Base-by-base conservation (phyloP, 305 asterid genomes). In the Solanum aculeatissimum region DNA sequence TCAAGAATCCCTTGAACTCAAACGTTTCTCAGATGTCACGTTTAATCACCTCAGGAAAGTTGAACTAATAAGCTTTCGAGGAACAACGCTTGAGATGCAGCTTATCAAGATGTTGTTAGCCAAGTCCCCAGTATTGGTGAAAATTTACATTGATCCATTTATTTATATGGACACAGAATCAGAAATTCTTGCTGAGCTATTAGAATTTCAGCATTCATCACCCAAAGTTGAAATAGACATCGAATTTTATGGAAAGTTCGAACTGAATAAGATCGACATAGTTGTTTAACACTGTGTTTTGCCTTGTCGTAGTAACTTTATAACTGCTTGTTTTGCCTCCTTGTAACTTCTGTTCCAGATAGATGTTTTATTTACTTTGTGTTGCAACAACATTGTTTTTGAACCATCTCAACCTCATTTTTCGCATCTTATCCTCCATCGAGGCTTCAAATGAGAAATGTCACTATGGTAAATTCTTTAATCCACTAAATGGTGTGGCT, bases 101-200 rank as follows among this genome's bases (percentile, higher is more conserved):
- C 43, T 88, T 72, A 83, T 85, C 32, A 80, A 62, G 79, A 62
- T 83, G 42, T 65, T 88, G 71, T 80, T 88, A 25, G 85, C 82
- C 49, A 88, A 49, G 1, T 71, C 88, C 2, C 84, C 84, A 3
- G 55, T 49, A 38, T 40, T 88, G 38, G 83, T n/a, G n/a, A n/a
- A n/a, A n/a, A n/a, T n/a, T n/a, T n/a, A n/a, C n/a, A 74, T 11
- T 3, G 29, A 40, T 40, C 19, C 38, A 13, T 43, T 27, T 49
- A n/a, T n/a, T n/a, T n/a, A n/a, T n/a, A n/a, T n/a, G n/a, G 25
- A 75, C 42, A 75, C 18, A 75, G 27, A 43, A 75, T 32, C 16
- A 45, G 4, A 27, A 9, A 3, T 47, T 1, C 4, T 49, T 10
- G 16, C 23, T 16, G 81, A 49, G 81, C 0, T 75, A 9, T 49